A percentile compares a stretch with the other conserved stretches of the same genome.
Conservation (phyloP, 2,329 filamentous ascomycete species). For the Fusarium devonianum region DNA sequence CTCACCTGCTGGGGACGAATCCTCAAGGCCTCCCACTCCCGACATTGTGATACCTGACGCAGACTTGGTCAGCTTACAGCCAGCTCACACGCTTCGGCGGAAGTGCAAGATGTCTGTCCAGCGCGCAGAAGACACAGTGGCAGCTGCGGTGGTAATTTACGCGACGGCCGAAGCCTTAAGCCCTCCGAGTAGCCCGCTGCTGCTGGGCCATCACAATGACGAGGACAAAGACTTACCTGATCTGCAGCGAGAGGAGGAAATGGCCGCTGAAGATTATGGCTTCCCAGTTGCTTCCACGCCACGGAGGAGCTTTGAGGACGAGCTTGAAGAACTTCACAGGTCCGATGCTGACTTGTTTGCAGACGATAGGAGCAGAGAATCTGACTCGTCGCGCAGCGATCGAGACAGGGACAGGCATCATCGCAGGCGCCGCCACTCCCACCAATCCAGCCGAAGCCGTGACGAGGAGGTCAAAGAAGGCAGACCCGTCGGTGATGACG, state of each 20-base stretch:
- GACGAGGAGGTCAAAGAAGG: slow-evolving; percentile 44
- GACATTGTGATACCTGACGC: slow-evolving; percentile 55
- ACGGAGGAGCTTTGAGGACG: slow-evolving; percentile 47
- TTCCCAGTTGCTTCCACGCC: slow-evolving; percentile 45
- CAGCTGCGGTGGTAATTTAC: slow-evolving; percentile 62
- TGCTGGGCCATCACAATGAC: slow-evolving; percentile 34
- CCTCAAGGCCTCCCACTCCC: slow-evolving; percentile 52
- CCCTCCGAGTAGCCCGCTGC: slow-evolving; percentile 48
- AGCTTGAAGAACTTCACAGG: slow-evolving; percentile 52
- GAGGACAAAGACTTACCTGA: slow-evolving; percentile 39
- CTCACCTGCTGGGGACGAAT: slow-evolving; percentile 17
- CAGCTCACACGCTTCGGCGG: slow-evolving; percentile 54
- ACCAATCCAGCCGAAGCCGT: slow-evolving; percentile 42
- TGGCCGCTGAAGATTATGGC: slow-evolving; percentile 40
- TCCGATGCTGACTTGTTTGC: slow-evolving; percentile 63
- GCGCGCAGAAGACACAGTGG: slow-evolving; percentile 60
- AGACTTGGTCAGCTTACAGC: slow-evolving; percentile 49
- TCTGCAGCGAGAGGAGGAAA: slow-evolving; percentile 39
- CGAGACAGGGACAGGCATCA: slow-evolving; percentile 51
- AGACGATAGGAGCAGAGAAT: slow-evolving; percentile 58
- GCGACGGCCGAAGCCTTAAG: slow-evolving; percentile 58
- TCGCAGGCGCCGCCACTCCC: slow-evolving; percentile 51
- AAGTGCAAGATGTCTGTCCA: slow-evolving; percentile 55
- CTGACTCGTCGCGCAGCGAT: slow-evolving; percentile 47
- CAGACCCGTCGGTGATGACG: slow-evolving; percentile 35